Evolutionary conservation across 2,329 filamentous ascomycete genomes (phyloP).

Genomic region (Colletotrichum scovillei): DNA sequence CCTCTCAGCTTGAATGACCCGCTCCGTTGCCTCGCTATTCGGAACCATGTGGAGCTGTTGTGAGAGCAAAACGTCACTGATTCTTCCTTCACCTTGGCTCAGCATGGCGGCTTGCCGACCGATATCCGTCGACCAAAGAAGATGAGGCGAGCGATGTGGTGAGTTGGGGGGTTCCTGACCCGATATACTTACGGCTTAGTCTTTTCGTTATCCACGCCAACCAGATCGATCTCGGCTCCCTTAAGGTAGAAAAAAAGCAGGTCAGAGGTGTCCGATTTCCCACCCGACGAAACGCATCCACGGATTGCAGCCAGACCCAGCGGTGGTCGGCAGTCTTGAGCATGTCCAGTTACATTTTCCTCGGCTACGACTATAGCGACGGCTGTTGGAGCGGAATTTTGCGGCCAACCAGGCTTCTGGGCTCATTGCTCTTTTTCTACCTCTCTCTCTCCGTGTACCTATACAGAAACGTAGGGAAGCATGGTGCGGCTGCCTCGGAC

Average conservation of each 20-base stretch:
- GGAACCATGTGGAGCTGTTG: constrained; percentile 5
- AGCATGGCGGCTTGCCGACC: not conserved
- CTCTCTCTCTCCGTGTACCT: not conserved
- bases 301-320: not conserved
- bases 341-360: not conserved
- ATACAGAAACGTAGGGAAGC: not conserved
- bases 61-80: not conserved
- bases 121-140: not conserved
- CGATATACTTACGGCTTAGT: not conserved
- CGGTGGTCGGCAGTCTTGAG: not conserved
- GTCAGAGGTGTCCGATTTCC: not conserved
- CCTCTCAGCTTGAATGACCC: not conserved
- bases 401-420: too few species aligned
- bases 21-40: not conserved
- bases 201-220: not conserved
- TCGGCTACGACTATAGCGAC: not conserved
- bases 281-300: not conserved
- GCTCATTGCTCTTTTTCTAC: too few species aligned
- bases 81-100: not conserved
- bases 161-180: not conserved
- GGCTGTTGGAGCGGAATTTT: not conserved
- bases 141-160: constrained; percentile 7
- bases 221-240: not conserved
- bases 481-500: constrained; percentile 13
- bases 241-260: not conserved